A percentile compares a stretch with the other conserved stretches of the same genome.
These are phyloP conservation scores for Heritiera fomes DNA, from an alignment of 345 rosid species.

Conservation along the genomic window DNA sequence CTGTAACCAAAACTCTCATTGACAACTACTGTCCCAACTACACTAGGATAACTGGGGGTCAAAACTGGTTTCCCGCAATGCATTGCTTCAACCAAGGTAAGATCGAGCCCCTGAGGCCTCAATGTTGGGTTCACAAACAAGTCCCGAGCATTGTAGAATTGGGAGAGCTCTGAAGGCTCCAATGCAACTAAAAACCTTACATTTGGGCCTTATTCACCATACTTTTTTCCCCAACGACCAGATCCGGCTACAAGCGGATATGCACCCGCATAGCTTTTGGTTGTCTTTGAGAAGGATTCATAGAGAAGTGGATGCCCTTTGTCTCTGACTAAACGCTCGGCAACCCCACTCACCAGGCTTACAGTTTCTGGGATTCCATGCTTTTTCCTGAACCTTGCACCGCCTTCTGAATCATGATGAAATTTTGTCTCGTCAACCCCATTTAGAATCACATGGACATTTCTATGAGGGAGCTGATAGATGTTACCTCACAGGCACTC, in stretches of 20 bases:
- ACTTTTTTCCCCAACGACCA: constrained; percentile 73
- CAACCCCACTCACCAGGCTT: constrained; percentile 61
- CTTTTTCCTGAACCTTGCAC: constrained; percentile 42
- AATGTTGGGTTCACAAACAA: constrained; percentile 73
- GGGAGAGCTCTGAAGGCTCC: constrained; percentile 50
- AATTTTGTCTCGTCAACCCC: constrained; percentile 68
- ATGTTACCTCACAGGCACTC: constrained; percentile 59
- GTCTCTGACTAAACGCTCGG: constrained; percentile 71
- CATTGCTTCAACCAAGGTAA: constrained; percentile 73
- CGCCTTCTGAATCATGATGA: constrained; percentile 34
- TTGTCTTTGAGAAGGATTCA: constrained; percentile 52
- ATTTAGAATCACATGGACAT: constrained; percentile 70
- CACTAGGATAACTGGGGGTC: constrained; percentile 69
- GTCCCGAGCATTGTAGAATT: constrained; percentile 62
- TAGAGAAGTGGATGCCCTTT: constrained; percentile 72
- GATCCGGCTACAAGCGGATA: constrained; percentile 65
- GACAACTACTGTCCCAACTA: constrained; percentile 61
- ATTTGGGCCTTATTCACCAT: constrained; percentile 49
- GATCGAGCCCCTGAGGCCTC: constrained; percentile 73
- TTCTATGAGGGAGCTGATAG: constrained; percentile 54
- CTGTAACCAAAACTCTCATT: constrained; percentile 56
- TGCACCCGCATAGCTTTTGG: constrained; percentile 36
- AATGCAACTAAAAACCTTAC: constrained; percentile 61
- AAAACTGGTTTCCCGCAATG: constrained; percentile 69
- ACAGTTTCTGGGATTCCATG: constrained; percentile 43